These are phyloP conservation scores for Chlorophyllum brunneum DNA, from an alignment of 768 basidiomycete genomes.

Conservation along the genomic window DNA sequence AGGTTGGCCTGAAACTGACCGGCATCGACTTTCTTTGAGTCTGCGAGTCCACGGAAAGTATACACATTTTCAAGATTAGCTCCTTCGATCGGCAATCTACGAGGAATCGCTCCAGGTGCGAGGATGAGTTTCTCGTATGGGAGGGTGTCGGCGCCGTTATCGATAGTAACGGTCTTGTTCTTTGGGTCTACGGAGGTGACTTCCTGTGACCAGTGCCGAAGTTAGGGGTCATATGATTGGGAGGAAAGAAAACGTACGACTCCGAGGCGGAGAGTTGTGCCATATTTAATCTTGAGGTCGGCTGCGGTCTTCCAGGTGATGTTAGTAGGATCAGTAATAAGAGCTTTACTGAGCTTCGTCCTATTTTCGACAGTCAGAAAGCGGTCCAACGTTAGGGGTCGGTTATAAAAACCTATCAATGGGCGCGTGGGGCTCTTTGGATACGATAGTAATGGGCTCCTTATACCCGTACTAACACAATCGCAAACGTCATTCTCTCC, in stretches of 20 bases:
- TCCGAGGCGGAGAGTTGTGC: conserved; percentile 59
- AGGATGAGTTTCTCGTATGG: conserved; percentile 77
- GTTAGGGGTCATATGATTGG: not conserved
- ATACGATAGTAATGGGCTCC: conserved; percentile 72
- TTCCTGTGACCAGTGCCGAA: conserved; percentile 39
- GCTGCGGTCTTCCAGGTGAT: conserved; percentile 68
- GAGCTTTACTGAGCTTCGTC: conserved; percentile 86
- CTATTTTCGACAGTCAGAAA: conserved; percentile 30
- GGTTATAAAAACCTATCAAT: conserved; percentile 60
- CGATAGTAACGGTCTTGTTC: conserved; percentile 59
- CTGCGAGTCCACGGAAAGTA: conserved; percentile 66
- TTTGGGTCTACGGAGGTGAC: conserved; percentile 68
- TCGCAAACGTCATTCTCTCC: not conserved
- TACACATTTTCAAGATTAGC: conserved; percentile 72
- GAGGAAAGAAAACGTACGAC: conserved; percentile 36
- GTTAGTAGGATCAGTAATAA: conserved; percentile 75
- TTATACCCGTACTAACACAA: conserved; percentile 73
- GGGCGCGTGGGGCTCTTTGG: conserved; percentile 76
- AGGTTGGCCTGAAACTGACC: conserved; percentile 34
- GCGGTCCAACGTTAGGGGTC: not conserved
- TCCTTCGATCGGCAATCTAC: conserved; percentile 74
- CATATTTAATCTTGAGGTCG: conserved; percentile 74
- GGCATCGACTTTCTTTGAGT: conserved; percentile 68
- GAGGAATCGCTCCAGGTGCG: conserved; percentile 71
- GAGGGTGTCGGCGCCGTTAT: conserved; percentile 53